Evolutionary conservation across 2,329 filamentous ascomycete genomes (phyloP).

Genomic region (Xylaria sp.): DNA sequence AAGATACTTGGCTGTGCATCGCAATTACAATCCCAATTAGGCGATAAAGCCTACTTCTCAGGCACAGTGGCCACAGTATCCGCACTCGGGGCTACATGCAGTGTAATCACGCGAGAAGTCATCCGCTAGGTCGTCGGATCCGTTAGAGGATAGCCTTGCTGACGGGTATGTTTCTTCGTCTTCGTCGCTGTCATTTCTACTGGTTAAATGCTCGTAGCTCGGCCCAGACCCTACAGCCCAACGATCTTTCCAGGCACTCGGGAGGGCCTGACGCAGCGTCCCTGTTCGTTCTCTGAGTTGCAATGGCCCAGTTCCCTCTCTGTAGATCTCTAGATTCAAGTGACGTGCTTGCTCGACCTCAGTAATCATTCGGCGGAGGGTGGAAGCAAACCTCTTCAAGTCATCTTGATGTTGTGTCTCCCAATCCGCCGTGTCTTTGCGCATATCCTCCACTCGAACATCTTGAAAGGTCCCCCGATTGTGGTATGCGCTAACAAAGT

Average conservation of each 20-base stretch:
- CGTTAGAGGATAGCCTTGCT: slow-evolving; percentile 9
- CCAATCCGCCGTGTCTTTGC: slow-evolving; percentile 28
- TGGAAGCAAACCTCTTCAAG: slow-evolving; percentile 28
- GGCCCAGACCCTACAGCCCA: slow-evolving; percentile 19
- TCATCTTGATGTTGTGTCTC: slow-evolving; percentile 30
- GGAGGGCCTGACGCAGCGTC: slow-evolving; percentile 27
- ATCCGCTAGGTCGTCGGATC: not conserved
- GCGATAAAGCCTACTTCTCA: not conserved
- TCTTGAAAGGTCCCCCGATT: slow-evolving; percentile 27
- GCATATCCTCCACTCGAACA: slow-evolving; percentile 20
- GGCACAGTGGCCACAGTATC: slow-evolving; percentile 35
- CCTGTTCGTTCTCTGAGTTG: slow-evolving; percentile 32
- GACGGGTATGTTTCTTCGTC: slow-evolving; percentile 25
- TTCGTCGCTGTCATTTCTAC: slow-evolving; percentile 20
- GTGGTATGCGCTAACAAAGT: slow-evolving; percentile 34
- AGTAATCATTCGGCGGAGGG: slow-evolving; percentile 28
- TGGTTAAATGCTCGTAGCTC: not conserved
- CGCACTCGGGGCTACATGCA: slow-evolving; percentile 29
- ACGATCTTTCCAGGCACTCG: slow-evolving; percentile 29
- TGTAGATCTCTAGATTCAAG: slow-evolving; percentile 32
- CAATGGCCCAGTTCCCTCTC: slow-evolving; percentile 29
- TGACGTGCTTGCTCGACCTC: slow-evolving; percentile 31
- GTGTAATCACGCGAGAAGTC: slow-evolving; percentile 30
- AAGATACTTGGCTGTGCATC: too few relatives aligned
- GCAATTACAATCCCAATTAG: not conserved